Evolutionary conservation across 2,329 filamentous ascomycete genomes (phyloP), one percentile per base, ranked within the genome.

Genomic region (Golovinomyces cichoracearum): DNA sequence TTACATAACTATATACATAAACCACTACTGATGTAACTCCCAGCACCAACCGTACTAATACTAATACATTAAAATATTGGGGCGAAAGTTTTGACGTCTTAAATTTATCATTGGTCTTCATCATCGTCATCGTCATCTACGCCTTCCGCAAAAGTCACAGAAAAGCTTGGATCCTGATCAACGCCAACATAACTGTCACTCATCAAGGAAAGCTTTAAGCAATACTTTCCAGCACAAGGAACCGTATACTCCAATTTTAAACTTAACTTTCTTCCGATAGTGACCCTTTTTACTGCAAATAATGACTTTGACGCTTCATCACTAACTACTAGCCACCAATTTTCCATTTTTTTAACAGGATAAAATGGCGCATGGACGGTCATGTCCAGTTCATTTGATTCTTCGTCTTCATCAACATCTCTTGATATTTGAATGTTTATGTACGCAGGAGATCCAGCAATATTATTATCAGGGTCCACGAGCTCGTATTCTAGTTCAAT

Each of bases 251-350:
- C 86, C 53, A 98, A 67, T 60, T 76, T 77, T 50, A 85, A 73
- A 58, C 83, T 80, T 57, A 93, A 65, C 60, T 80, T 78, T 56
- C 73, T 74, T 37, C 78, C 80, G 53, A 98, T 80, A 1, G 86
- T 93, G 51, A 98, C 79, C 56, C 88, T 76, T 71, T 95, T 98
- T 68, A 95, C 93, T 2, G 83, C 86, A 50, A 95, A 69, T 53
- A 98, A 68, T 53, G 72, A 86, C 68, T 84, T 88, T 37, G 80
- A 83, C 62, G 76, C 80, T 66, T 94, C 85, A 57, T 95, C 86
- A 26, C 86, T 88, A 29, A 98, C 83, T 19, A 98, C 83, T 49
- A 98, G 67, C 90, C 90, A 98, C 86, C 86, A 98, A 61, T 90
- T 93, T 70, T 98, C 90, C 68, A 83, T 80, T 71, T 98, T 98